A percentile compares a stretch with the other conserved stretches of the same genome.
These are phyloP conservation scores for Cunninghamia lanceolata DNA, from an alignment of 75 land plant species.

Conservation along the genomic window DNA sequence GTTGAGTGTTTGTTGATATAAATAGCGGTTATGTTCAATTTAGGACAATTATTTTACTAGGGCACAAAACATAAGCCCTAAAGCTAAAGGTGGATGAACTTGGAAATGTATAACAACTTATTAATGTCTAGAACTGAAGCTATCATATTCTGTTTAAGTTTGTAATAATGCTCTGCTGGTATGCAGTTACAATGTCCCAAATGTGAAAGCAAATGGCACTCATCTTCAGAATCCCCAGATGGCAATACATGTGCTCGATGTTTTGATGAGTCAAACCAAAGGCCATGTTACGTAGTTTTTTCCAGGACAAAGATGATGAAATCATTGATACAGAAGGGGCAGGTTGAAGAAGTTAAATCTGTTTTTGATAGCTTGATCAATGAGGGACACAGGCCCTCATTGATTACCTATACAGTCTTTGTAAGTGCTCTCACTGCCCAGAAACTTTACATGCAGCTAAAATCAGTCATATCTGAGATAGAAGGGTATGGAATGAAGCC, in stretches of 20 bases:
- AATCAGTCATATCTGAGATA: constrained; percentile 40
- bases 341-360: constrained; percentile 38
- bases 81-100: background rate
- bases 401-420: constrained; percentile 61
- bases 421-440: constrained; percentile 43
- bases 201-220: background rate
- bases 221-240: constrained; percentile 5
- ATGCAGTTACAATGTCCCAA: constrained; percentile 1
- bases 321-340: constrained; percentile 36
- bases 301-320: constrained; percentile 62
- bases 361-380: constrained; percentile 38
- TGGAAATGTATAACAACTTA: background rate
- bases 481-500: constrained; percentile 54
- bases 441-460: constrained; percentile 37
- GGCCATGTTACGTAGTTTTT: constrained; percentile 41
- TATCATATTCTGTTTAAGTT: background rate
- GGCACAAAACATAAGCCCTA: background rate
- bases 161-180: background rate
- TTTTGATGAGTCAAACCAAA: background rate
- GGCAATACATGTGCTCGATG: constrained; percentile 1
- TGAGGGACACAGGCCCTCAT: constrained; percentile 66
- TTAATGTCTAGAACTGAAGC: background rate
- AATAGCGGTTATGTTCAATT: background rate
- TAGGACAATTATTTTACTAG: background rate
- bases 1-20: background rate